phyloP scores from a whole-genome alignment of 2,329 filamentous ascomycete genomes.

The Venturia pyrina region DNA sequence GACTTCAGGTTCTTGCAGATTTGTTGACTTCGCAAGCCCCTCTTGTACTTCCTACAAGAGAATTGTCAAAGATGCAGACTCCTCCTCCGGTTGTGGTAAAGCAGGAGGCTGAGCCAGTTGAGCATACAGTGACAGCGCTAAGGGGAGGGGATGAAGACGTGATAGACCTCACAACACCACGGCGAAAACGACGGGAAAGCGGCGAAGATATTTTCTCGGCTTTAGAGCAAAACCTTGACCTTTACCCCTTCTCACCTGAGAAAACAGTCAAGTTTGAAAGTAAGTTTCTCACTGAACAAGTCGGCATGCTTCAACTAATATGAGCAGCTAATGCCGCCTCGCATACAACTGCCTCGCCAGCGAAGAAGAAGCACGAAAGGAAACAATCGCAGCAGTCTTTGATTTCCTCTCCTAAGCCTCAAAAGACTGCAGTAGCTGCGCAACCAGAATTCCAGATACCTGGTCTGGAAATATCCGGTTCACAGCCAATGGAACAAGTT shows the following conservation, averaged over 20 bases:
- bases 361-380: not conserved
- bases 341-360: not conserved
- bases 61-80: not conserved
- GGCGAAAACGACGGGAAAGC: not conserved
- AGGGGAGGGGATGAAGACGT: not conserved
- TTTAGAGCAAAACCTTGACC: not conserved
- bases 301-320: not conserved
- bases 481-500: not conserved
- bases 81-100: not conserved
- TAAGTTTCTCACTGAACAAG: not conserved
- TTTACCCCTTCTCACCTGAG: not conserved
- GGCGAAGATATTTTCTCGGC: not conserved
- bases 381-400: not conserved
- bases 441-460: not conserved
- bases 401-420: not conserved
- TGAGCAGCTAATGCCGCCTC: not conserved
- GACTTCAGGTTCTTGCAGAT: constrained; percentile 27
- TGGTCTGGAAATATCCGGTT: not conserved
- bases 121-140: not conserved
- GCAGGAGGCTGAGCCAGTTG: not conserved
- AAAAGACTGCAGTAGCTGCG: not conserved
- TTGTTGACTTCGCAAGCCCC: not conserved
- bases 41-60: not conserved
- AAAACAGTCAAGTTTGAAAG: not conserved
- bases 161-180: not conserved